A percentile compares a stretch with the other conserved stretches of the same genome.
These are phyloP conservation scores for Conticribra weissflogii DNA, from an alignment of 108 stramenopile species.

Conservation along the genomic window DNA sequence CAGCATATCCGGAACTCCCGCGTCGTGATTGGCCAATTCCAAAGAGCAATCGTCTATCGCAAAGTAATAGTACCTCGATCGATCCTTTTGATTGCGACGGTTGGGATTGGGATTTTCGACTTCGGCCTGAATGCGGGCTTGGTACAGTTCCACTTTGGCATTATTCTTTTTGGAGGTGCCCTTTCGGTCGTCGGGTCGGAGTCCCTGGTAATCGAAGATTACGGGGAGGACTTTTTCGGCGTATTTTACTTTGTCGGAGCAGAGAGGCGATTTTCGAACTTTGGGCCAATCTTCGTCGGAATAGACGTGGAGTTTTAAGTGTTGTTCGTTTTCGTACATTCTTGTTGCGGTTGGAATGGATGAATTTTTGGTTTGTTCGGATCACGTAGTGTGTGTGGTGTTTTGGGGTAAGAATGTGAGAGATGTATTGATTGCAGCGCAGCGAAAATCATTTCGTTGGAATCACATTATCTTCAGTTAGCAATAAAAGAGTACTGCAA, in stretches of 20 bases:
- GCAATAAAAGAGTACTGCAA: too few species aligned
- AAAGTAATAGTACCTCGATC: conserved; percentile 73
- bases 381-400: neutral
- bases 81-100: conserved; percentile 35
- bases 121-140: conserved; percentile 1
- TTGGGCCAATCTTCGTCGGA: conserved; percentile 71
- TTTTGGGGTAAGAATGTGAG: neutral
- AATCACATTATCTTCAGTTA: too few species aligned
- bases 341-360: neutral
- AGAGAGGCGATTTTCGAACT: conserved; percentile 53
- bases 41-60: conserved; percentile 78
- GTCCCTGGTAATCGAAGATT: conserved; percentile 51
- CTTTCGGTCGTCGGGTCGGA: conserved; percentile 40
- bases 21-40: conserved; percentile 68
- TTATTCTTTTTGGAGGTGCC: conserved; percentile 14
- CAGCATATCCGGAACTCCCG: conserved; percentile 54
- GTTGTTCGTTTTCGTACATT: conserved; percentile 64
- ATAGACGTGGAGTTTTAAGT: conserved; percentile 56
- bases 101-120: conserved; percentile 27
- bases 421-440: too few species aligned
- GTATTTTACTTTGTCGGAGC: conserved; percentile 59
- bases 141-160: conserved; percentile 29
- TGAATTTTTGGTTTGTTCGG: conserved; percentile 19
- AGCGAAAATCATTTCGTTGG: too few species aligned
- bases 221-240: conserved; percentile 40